Base-by-base conservation (phyloP, 371 early-diverging fungal species). In the Mortierella sp. region DNA sequence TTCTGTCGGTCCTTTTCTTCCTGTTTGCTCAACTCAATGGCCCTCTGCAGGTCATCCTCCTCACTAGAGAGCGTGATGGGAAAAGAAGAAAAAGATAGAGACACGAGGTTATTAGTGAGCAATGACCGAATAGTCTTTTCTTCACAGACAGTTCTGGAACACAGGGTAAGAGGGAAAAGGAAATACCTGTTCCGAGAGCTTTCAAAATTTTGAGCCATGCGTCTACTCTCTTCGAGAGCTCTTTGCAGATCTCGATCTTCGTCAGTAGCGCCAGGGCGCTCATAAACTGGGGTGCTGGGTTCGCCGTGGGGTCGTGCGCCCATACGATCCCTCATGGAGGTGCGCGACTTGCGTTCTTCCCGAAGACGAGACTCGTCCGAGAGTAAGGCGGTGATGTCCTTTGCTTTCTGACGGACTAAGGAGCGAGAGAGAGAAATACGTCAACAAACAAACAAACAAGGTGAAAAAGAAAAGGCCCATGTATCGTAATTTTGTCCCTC, bases 391-490 rank as follows among this genome's bases (percentile, higher is more conserved):
- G 96, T 94, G 48, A 99, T 89, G 60, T 95, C 96, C 68, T 96
- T 97, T 57, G 95, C 94, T 81, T 95, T 96, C 75, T 96, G 93
- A 19, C 98, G 96, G 7, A 97, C 97, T 94, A 64, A 47, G 44
- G 19, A 57, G 18, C 37, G 12, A 64, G 18, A 25, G 6, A 21
- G 14, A 18, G 15, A 23, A 23, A 21, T 15, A 63, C 18, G 25
- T 16, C 15, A 46, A 14, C n/a, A 30, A 25, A 6, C 14, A 12
- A 26, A 30, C 9, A 37, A 57, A 30, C 12, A n/a, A 52, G 47
- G 18, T 30, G 30, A 25, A 29, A n/a, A 29, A n/a, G n/a, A n/a
- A n/a, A n/a, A n/a, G n/a, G n/a, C n/a, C n/a, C n/a, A 16, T 18
- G n/a, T 37, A n/a, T 29, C 37, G 16, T 55, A n/a, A 57, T 37